Base-by-base conservation (phyloP, 1,139 yeast species). In the Kodamaea alishanica region DNA sequence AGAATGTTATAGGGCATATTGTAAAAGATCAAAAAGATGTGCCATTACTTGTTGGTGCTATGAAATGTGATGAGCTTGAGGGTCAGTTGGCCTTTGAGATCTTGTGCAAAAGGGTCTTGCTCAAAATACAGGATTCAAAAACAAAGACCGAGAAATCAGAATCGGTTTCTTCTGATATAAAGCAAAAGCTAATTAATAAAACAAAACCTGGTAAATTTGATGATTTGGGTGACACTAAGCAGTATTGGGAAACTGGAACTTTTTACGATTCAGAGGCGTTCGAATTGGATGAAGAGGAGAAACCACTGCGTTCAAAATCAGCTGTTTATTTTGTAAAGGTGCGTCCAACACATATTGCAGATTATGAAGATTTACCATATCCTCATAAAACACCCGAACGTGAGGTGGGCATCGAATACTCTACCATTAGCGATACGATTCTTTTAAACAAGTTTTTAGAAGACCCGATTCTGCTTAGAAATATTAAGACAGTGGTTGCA, bases 1-100 rank as follows among this genome's bases (percentile, higher is more conserved):
- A 9, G 11, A 26, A 15, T 3, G 41, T 44, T 8, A 35, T 46
- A 15, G 23, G 27, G 8, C 22, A 9, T 2, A 31, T 41, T 11
- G 38, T 43, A n/a, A 23, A 28, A 3, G 27, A 15, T 3, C 15
- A 26, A 5, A 15, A 38, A 4, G 31, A 32, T 7, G 24, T 39
- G 6, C 40, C 39, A 5, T 30, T 45, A 1, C 32, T 47, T 3
- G 23, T 46, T 24, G 42, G 49, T 7, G 41, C 46, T 30, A 43
- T 49, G 53, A 30, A 42, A 24, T 33, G 44, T 25, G 51, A 48
- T 29, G 51, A 47, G 30, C 36, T 41, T 39, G 53, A 48, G 34
- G 53, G 53, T 5, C 39, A 41, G 27, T 28, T 45, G 23, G 52
- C 50, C 22, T 47, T 48, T 32, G 46, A 44, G 35, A 45, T 49